phyloP scores from a whole-genome alignment of 106 monocot genomes.

The Dendrobium chrysotoxum region DNA sequence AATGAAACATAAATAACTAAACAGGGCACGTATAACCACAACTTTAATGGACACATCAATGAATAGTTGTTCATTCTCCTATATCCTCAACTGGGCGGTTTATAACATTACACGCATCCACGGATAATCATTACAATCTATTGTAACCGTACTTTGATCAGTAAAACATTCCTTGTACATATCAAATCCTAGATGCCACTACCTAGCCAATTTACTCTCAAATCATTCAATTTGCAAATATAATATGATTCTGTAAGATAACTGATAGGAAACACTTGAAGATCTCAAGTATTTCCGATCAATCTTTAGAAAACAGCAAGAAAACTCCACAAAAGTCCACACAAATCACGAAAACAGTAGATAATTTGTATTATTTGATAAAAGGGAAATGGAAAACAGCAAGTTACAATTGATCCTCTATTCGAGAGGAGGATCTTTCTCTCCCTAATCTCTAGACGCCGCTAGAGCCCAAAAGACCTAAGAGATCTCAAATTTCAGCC shows the following conservation, averaged over 20 bases:
- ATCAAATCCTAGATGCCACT: not conserved
- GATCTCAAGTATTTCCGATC: no score
- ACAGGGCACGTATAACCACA: not conserved
- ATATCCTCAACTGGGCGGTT: not conserved
- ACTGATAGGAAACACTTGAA: no score
- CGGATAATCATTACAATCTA: not conserved
- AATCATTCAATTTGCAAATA: not conserved
- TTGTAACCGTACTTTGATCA: not conserved
- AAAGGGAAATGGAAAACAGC: no score
- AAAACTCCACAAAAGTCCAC: no score
- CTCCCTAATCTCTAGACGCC: no score
- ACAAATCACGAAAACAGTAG: no score
- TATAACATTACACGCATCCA: not conserved
- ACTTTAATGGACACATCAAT: not conserved
- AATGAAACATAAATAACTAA: not conserved
- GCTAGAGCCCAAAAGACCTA: no score
- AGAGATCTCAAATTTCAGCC: no score
- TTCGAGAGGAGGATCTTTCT: no score
- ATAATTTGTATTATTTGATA: no score
- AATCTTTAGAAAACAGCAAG: no score
- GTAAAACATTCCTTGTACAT: not conserved
- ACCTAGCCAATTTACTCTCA: not conserved
- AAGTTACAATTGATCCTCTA: no score
- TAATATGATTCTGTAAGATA: not conserved
- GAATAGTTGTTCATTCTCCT: not conserved